phyloP scores from a whole-genome alignment of 2,329 filamentous ascomycete species.

The Exophiala oligosperma region DNA sequence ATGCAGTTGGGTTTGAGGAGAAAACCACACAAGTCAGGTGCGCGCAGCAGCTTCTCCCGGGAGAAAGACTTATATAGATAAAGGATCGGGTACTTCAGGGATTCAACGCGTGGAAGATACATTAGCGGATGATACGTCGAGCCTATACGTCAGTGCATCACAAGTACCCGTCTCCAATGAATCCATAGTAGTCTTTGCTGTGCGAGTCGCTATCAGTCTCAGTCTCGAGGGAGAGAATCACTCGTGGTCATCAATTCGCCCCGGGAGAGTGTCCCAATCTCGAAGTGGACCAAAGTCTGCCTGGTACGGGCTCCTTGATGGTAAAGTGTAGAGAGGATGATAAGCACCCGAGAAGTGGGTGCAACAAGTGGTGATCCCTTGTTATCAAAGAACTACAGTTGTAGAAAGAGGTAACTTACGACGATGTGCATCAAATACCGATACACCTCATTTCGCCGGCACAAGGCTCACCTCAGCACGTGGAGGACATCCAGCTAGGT shows the following conservation, averaged over 20 bases:
- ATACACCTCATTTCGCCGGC: too few relatives aligned
- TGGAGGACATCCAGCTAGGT: background rate
- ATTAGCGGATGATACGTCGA: too few relatives aligned
- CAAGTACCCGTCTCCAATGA: too few relatives aligned
- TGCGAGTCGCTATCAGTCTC: too few relatives aligned
- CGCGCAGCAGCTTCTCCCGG: background rate
- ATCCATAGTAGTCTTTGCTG: too few relatives aligned
- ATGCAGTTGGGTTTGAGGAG: too few relatives aligned
- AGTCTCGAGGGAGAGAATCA: too few relatives aligned
- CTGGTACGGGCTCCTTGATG: background rate
- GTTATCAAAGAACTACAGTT: background rate
- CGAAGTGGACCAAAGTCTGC: background rate
- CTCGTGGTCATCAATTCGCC: background rate
- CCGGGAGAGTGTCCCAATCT: background rate
- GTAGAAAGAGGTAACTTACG: background rate
- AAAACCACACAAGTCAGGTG: too few relatives aligned
- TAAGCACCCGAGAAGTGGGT: background rate
- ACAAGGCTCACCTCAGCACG: too few relatives aligned
- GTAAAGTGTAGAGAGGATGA: background rate
- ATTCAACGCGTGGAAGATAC: too few relatives aligned
- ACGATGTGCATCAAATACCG: background rate
- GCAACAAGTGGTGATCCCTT: background rate
- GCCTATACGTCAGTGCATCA: too few relatives aligned
- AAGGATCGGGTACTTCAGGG: too few relatives aligned
- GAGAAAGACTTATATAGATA: background rate